Base-by-base conservation (phyloP, 202 grass and related monocot species). In the Bolboschoenoplectus hybrid region DNA sequence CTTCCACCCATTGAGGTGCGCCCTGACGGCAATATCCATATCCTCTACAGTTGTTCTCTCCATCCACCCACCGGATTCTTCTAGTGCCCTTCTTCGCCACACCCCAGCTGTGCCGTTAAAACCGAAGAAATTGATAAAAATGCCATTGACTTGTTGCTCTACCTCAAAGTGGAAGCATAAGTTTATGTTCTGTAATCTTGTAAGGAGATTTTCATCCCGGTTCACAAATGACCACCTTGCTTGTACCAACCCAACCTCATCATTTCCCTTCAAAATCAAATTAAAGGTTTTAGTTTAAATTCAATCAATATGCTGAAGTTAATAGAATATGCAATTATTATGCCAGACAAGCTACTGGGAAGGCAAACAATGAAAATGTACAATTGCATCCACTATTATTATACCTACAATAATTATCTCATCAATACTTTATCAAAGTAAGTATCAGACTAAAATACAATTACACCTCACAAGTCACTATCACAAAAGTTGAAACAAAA, bases 141-240 rank as follows among this genome's bases (percentile, higher is more conserved):
- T 77, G 45, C 90, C 87, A 20, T 94, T 94, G 34, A 97, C 94
- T 86, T 97, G 94, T 69, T 97, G 94, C 47, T 97, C 94, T 84
- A 97, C 94, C 76, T 94, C 94, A 56, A 94, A 94, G 76, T 94
- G 94, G 85, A 97, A 97, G 85, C 92, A 87, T 3, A 97, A 85
- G 76, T 97, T 97, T 13, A 94, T 94, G 81, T 94, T 97, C 69
- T 97, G 94, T n/a, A 97, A 39, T 70, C 94, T 85, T 0, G 94
- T 97, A 8, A 94, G 47, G 1, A 97, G 87, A 85, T 97, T 97
- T 89, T 94, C 94, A 10, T 97, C 94, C 84, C 87, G 92, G 84
- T 97, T 97, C 58, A 94, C 94, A 72, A 97, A 97, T 9, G 94
- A 89, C 94, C 94, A 97, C 65, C 94, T 85, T 0, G 92, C 94